These are phyloP conservation scores for Trametes maxima DNA, from an alignment of 768 basidiomycete species.

Conservation along the genomic window DNA sequence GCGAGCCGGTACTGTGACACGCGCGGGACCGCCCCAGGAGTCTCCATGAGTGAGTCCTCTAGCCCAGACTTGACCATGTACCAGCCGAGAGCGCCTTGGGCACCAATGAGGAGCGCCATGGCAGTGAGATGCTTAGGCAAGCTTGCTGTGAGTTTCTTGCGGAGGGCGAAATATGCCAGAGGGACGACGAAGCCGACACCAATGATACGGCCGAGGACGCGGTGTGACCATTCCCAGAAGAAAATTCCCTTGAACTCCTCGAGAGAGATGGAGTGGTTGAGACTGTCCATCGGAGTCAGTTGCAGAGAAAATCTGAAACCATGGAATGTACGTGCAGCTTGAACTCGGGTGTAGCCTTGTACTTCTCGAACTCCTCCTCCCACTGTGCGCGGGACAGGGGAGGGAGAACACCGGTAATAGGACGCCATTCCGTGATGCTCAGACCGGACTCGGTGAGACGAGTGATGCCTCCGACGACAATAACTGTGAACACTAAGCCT, in stretches of 20 bases:
- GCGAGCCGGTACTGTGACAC: constrained; percentile 97
- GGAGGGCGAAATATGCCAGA: constrained; percentile 74
- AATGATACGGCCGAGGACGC: constrained; percentile 86
- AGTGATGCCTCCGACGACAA: constrained; percentile 95
- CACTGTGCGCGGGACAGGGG: constrained; percentile 78
- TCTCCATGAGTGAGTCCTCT: constrained; percentile 77
- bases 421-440: constrained; percentile 98
- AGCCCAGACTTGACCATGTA: constrained; percentile 99
- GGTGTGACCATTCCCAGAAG: constrained; percentile 98
- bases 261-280: constrained; percentile 87
- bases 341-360: constrained; percentile 94
- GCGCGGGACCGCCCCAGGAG: constrained; percentile 84
- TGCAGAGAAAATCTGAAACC: neutral
- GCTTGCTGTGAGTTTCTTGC: constrained; percentile 65
- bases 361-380: constrained; percentile 90
- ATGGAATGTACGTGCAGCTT: constrained; percentile 66
- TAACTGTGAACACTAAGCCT: constrained; percentile 84
- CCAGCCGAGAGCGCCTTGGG: constrained; percentile 94
- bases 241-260: constrained; percentile 96
- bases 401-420: constrained; percentile 86
- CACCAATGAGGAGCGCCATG: constrained; percentile 82
- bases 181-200: constrained; percentile 85
- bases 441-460: constrained; percentile 96
- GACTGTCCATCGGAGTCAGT: constrained; percentile 43
- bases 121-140: constrained; percentile 67